A percentile compares a stretch with the other conserved stretches of the same genome.
Conservation (phyloP, 306 rosid genomes). For the Benincasa hispida region DNA sequence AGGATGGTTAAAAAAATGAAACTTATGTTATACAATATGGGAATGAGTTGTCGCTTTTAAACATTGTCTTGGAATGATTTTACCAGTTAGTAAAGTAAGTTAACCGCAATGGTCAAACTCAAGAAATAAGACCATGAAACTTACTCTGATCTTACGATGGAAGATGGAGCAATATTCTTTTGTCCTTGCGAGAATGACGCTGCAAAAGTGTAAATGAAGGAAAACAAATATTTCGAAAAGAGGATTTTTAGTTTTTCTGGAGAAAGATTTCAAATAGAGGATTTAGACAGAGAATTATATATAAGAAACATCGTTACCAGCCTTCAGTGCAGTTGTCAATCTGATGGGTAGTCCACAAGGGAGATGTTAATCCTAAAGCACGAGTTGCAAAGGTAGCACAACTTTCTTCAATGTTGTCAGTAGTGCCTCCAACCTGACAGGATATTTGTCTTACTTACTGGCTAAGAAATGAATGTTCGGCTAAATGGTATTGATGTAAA, state of each 20-base stretch:
- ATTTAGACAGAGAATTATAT: neutral
- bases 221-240: neutral
- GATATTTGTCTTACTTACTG: neutral
- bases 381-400: slow-evolving; percentile 86
- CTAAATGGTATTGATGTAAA: neutral
- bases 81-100: neutral
- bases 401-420: slow-evolving; percentile 77
- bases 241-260: too few species aligned
- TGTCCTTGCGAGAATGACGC: slow-evolving; percentile 70
- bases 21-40: too few species aligned
- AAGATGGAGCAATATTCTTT: slow-evolving; percentile 83
- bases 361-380: slow-evolving; percentile 62
- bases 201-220: slow-evolving; percentile 33
- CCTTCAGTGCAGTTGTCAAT: slow-evolving; percentile 97
- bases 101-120: neutral
- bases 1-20: neutral
- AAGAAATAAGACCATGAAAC: slow-evolving; percentile 21
- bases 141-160: slow-evolving; percentile 85
- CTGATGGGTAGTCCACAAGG: slow-evolving; percentile 92
- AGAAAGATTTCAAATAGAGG: too few species aligned
- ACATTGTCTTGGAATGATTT: neutral
- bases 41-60: neutral
- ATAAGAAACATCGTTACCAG: slow-evolving; percentile 42
- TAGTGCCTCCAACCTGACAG: slow-evolving; percentile 82
- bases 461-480: neutral